Evolutionary conservation across 768 basidiomycete genomes (phyloP).

Genomic region (Brasilioporus rufonigricans): DNA sequence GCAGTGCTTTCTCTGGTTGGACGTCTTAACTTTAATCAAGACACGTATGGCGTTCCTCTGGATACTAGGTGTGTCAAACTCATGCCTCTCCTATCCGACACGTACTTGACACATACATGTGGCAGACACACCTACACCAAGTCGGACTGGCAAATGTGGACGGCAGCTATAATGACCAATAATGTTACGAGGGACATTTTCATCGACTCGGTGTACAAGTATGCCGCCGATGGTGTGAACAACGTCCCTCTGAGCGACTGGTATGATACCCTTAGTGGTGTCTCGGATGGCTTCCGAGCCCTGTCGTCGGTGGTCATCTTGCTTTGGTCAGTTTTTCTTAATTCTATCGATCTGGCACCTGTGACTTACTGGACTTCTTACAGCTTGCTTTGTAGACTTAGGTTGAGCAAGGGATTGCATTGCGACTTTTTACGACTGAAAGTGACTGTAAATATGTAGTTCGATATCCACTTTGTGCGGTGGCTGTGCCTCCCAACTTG

Average conservation of each 20-base stretch:
- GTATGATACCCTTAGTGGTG: conserved; percentile 24
- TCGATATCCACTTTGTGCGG: not conserved
- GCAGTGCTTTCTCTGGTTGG: no score
- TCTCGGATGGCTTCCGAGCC: conserved; percentile 17
- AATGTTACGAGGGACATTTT: conserved; percentile 46
- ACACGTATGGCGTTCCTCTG: no score
- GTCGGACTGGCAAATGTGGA: conserved; percentile 63
- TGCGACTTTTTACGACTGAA: not conserved
- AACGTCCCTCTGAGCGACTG: conserved; percentile 28
- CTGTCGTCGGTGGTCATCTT: conserved; percentile 22
- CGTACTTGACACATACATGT: not conserved
- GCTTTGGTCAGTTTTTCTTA: conserved; percentile 13
- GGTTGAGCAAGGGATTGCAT: not conserved
- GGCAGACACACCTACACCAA: conserved; percentile 53
- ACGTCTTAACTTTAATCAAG: no score
- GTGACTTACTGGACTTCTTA: not conserved
- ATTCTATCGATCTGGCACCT: not conserved
- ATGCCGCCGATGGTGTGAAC: conserved; percentile 46
- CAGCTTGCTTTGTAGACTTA: conserved; percentile 12
- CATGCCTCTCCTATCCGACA: no score
- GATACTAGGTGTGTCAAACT: no score
- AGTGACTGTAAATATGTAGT: not conserved
- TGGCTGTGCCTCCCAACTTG: conserved; percentile 8
- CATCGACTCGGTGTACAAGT: conserved; percentile 48
- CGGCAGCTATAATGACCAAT: conserved; percentile 50